Evolutionary conservation across 352 stramenopile genomes (phyloP), one percentile per base, ranked within the genome.

Genomic region (Pythium aquatile): DNA sequence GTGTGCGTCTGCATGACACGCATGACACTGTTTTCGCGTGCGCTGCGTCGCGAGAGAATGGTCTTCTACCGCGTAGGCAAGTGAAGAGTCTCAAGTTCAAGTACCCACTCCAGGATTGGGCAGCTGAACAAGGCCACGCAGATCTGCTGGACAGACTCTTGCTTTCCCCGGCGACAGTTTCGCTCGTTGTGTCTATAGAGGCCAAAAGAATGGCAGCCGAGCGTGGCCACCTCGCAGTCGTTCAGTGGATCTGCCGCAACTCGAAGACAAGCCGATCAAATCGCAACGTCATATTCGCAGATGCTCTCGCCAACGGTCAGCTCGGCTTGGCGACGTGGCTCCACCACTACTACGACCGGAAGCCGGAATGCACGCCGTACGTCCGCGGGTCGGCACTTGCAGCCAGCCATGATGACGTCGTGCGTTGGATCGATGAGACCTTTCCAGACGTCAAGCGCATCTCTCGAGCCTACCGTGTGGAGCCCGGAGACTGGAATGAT

Each of bases 301-400:
- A 17, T 1, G 65, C 65, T 4, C 46, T 62, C 5, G 17, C 28
- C 1, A 30, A 63, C 30, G 65, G 65, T 1, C 53, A 68, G 13
- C 32, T 72, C 5, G 51, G 64, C 8, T 56, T 72, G 2, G 58
- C 67, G 8, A 33, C 48, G 55, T 70, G 49, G 47, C 42, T 70
- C 7, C 16, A 65, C 7, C 39, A 2, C 7, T 26, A 58, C 10
- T 20, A 64, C 7, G 51, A 53, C 14, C 54, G 24, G 5, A 56
- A 64, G 33, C 35, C 58, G 11, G 58, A 52, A 24, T 52, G 28
- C 24, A 54, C 51, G 1, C 13, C 63, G 7, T 54, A 32, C 13
- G 56, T 29, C 9, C 62, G 55, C 5, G 29, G 49, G 14, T 17
- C 46, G 1, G 47, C 56, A 2, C 47, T 33, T 42, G 58, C 33